Base-by-base conservation (phyloP, 176 grass and related monocot genomes). In the Paspalum notatum region DNA sequence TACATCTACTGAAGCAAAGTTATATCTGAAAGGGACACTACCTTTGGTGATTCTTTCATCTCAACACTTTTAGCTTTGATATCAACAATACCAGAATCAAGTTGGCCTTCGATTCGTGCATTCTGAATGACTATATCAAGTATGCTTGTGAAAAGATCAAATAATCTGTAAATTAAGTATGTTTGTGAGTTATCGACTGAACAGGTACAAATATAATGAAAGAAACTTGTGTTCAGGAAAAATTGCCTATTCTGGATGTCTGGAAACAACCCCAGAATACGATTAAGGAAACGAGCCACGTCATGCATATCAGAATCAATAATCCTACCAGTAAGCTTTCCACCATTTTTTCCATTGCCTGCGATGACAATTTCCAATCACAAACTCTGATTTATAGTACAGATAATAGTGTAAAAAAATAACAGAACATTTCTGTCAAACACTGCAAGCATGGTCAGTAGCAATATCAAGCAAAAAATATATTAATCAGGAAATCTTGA, bases 51-150 rank as follows among this genome's bases (percentile, higher is more conserved):
- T 67, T 82, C 85, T 80, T 87, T 89, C 85, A 94, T 82, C 84
- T 97, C 83, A n/a, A 97, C 87, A 62, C 69, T 75, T 52, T 92
- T 94, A 79, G 87, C 95, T 88, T 85, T 94, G 46, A 97, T 94
- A 85, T 97, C 95, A 81, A 97, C 90, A 82, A 97, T 97, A 58
- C 95, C 95, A 80, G 90, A 97, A 80, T 98, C 95, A 87, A 95
- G 84, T 68, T 93, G 88, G 26, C 95, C 95, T 86, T 98, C 95
- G 79, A 49, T 93, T 69, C 86, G 92, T 53, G 92, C 95, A 69
- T 88, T 93, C 66, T 91, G 90, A 87, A 98, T 75, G 18, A 92
- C 63, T 73, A 93, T 51, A 86, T 95, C 92, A 52, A 95, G 88
- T 55, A 83, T 91, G 64, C 90, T 95, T 38, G 82, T 89, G 79